phyloP scores from a whole-genome alignment of 1,284 basidiomycete genomes.

The Tylopilus orsonianus region DNA sequence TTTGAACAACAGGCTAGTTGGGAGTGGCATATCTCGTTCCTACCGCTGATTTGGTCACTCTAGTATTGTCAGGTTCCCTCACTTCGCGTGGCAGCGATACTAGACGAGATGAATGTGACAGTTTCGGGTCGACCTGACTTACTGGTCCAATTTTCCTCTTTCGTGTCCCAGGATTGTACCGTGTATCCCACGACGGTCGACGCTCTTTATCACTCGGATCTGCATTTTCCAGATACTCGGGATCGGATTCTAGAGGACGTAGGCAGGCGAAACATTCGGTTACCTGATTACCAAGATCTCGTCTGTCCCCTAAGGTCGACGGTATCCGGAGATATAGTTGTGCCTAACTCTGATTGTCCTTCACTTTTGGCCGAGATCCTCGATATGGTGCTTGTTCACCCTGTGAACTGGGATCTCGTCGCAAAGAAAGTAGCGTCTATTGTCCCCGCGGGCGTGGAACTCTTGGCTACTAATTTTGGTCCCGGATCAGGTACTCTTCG shows the following conservation, averaged over 20 bases:
- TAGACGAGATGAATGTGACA: constrained; percentile 48
- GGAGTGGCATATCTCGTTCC: constrained; percentile 1
- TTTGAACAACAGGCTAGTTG: constrained; percentile 39
- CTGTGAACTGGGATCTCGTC: constrained; percentile 55
- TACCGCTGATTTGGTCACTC: constrained; percentile 5
- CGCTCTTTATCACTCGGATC: constrained; percentile 53
- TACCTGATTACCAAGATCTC: constrained; percentile 49
- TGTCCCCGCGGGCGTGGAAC: constrained; percentile 23
- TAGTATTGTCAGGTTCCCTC: constrained; percentile 25
- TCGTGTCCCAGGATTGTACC: constrained; percentile 34
- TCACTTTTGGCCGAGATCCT: constrained; percentile 49
- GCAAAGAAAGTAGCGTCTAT: constrained; percentile 32
- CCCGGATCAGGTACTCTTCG: constrained; percentile 49
- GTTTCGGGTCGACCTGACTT: constrained; percentile 57
- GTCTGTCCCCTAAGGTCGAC: constrained; percentile 49
- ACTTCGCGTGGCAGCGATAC: constrained; percentile 52
- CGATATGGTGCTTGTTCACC: constrained; percentile 58
- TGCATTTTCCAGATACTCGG: constrained; percentile 36
- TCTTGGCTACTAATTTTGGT: constrained; percentile 53
- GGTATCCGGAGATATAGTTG: constrained; percentile 43
- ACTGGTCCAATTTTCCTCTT: constrained; percentile 43
- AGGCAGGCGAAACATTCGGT: constrained; percentile 43
- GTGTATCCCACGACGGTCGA: constrained; percentile 46
- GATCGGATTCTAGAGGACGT: constrained; percentile 46
- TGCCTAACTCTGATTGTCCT: constrained; percentile 19